Evolutionary conservation across 441 rosid genomes (phyloP).

Genomic region (Populus hybrid): DNA sequence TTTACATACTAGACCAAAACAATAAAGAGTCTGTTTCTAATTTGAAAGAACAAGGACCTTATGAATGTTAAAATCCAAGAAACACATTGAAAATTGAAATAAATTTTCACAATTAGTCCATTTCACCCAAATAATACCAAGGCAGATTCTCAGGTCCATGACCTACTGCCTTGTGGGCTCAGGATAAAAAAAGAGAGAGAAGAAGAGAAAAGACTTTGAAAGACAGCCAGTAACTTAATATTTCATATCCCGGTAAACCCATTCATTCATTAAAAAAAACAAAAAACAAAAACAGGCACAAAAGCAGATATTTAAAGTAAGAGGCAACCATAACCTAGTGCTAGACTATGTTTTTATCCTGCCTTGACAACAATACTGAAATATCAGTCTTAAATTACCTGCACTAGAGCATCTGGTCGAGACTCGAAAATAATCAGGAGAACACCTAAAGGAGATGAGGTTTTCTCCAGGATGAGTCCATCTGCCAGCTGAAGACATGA

Average conservation of each 20-base stretch:
- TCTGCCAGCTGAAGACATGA: constrained; percentile 62
- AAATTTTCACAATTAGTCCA: background rate
- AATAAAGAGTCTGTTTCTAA: background rate
- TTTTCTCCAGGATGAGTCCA: constrained; percentile 79
- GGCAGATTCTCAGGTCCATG: background rate
- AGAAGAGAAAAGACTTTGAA: background rate
- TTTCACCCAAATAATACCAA: background rate
- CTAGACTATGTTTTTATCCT: background rate
- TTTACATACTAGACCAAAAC: background rate
- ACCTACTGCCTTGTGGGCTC: background rate
- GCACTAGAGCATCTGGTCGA: constrained; percentile 89
- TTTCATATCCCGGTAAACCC: background rate
- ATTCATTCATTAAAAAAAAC: background rate
- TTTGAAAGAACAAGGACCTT: background rate
- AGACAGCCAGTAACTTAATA: background rate
- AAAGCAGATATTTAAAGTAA: background rate
- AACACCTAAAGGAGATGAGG: constrained; percentile 84
- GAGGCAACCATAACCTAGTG: background rate
- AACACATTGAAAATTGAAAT: background rate
- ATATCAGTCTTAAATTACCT: constrained; percentile 35
- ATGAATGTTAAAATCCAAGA: background rate
- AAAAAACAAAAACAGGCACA: too few relatives aligned
- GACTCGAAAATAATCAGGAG: constrained; percentile 87
- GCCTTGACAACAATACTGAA: background rate
- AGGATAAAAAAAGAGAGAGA: background rate